phyloP scores from a whole-genome alignment of 495 filamentous ascomycete genomes.

The Lasiosphaeris hirsuta region DNA sequence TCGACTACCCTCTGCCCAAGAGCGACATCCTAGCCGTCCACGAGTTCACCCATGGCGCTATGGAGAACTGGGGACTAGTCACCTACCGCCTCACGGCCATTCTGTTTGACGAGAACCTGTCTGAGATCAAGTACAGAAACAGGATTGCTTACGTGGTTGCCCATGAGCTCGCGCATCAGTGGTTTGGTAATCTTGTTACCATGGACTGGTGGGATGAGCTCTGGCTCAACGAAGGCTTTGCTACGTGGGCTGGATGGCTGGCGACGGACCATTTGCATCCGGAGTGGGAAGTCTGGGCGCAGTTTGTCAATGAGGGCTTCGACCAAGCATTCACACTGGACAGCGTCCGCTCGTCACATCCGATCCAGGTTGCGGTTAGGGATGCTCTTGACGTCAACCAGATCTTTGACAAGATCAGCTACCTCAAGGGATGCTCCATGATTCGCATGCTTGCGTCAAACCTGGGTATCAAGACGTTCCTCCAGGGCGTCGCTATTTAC shows the following conservation, averaged over 20 bases:
- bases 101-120: conserved; percentile 86
- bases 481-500: conserved; percentile 84
- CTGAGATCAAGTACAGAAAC: conserved; percentile 83
- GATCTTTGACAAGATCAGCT: conserved; percentile 94
- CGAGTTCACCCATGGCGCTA: conserved; percentile 69
- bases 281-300: conserved; percentile 92
- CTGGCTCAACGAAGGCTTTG: conserved; percentile 97
- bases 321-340: conserved; percentile 89
- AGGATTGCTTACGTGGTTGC: conserved; percentile 92
- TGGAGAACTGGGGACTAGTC: conserved; percentile 91
- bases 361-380: conserved; percentile 88
- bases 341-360: conserved; percentile 83
- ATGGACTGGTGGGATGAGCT: conserved; percentile 93
- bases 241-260: conserved; percentile 96
- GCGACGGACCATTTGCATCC: conserved; percentile 89
- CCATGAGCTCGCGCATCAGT: conserved; percentile 95
- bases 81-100: conserved; percentile 94
- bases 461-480: conserved; percentile 79
- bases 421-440: conserved; percentile 90
- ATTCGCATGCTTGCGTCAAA: conserved; percentile 91
- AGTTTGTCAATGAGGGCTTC: conserved; percentile 90
- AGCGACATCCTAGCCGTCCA: conserved; percentile 93
- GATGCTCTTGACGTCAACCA: conserved; percentile 93
- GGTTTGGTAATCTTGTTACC: conserved; percentile 95
- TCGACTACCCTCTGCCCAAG: conserved; percentile 95